Percentiles rank a stretch among this genome's conserved stretches.
These are phyloP conservation scores for Xylaria longipes DNA, from an alignment of 495 filamentous ascomycete species.

Conservation along the genomic window DNA sequence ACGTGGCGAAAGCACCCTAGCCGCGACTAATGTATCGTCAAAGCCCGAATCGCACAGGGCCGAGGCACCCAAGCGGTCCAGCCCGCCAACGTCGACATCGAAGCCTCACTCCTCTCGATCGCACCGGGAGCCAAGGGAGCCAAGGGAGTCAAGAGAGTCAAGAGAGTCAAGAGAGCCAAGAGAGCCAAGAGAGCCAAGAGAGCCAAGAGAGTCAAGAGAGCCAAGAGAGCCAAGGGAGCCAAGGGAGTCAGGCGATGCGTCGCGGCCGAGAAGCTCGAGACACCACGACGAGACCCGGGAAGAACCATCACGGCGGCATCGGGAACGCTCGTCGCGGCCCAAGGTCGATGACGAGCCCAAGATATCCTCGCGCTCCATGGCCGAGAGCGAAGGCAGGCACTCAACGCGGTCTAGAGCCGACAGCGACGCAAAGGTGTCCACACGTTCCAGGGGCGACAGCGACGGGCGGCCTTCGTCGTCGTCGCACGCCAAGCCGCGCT, in stretches of 20 bases:
- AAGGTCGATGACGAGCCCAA: not conserved
- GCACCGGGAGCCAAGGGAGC: conserved; percentile 21
- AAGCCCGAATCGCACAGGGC: conserved; percentile 28
- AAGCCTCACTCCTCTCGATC: conserved; percentile 5
- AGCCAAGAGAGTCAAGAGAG: too few relatives aligned
- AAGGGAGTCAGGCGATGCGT: conserved; percentile 16
- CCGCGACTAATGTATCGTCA: conserved; percentile 34
- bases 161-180: too few relatives aligned
- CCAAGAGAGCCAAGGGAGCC: not conserved
- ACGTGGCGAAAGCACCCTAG: conserved; percentile 43
- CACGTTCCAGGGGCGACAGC: conserved; percentile 10
- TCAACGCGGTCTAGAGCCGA: conserved; percentile 1
- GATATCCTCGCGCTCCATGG: conserved; percentile 8
- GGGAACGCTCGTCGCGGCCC: conserved; percentile 17
- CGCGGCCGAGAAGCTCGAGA: conserved; percentile 18
- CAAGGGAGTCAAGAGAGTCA: too few relatives aligned
- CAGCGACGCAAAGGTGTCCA: conserved; percentile 4
- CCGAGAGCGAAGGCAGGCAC: conserved; percentile 4
- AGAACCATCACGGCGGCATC: not conserved
- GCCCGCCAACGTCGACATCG: conserved; percentile 36
- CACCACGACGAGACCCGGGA: conserved; percentile 5
- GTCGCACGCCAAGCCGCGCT: conserved; percentile 1
- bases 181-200: too few relatives aligned
- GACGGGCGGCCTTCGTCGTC: conserved; percentile 9
- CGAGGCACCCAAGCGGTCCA: conserved; percentile 44